A percentile compares a stretch with the other conserved stretches of the same genome.
phyloP scores from a whole-genome alignment of 2,329 filamentous ascomycete species.

The Chaetomiaceae sp. region DNA sequence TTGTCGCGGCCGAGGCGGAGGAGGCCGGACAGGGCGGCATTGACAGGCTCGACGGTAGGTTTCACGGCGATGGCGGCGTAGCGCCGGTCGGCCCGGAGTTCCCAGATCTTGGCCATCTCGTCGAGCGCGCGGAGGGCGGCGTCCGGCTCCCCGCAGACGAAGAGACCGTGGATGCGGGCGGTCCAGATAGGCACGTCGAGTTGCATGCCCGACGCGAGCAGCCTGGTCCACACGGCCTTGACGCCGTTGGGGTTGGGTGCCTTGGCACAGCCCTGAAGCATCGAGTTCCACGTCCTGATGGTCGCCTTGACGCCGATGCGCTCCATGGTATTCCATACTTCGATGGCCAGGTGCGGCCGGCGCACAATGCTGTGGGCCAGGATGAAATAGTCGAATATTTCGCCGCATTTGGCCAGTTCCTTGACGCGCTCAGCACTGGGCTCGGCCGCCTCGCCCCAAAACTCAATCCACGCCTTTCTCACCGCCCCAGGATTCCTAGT shows the following conservation, averaged over 20 bases:
- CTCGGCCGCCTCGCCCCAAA: conserved; percentile 26
- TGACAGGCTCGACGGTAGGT: conserved; percentile 62
- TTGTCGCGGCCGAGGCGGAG: conserved; percentile 44
- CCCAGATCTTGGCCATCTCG: conserved; percentile 62
- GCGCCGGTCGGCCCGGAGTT: conserved; percentile 31
- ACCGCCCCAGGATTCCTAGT: conserved; percentile 24
- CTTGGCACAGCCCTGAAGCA: conserved; percentile 66
- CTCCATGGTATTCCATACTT: conserved; percentile 40
- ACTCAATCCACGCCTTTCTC: conserved; percentile 28
- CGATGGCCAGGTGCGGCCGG: conserved; percentile 28
- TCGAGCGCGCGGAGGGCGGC: conserved; percentile 59
- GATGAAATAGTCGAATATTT: conserved; percentile 35
- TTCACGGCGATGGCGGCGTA: conserved; percentile 40
- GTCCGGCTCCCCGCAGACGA: conserved; percentile 49
- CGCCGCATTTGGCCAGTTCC: conserved; percentile 16
- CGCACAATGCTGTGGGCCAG: conserved; percentile 31
- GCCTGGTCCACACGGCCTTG: conserved; percentile 61
- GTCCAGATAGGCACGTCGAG: conserved; percentile 68
- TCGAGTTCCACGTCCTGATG: conserved; percentile 63
- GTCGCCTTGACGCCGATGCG: conserved; percentile 51
- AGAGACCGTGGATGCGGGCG: conserved; percentile 61
- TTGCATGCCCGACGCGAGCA: conserved; percentile 51
- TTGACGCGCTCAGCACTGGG: conserved; percentile 19
- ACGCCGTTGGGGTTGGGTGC: conserved; percentile 56
- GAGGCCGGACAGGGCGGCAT: conserved; percentile 63